Percentiles rank a stretch among this genome's conserved stretches.
Evolutionary conservation across 805 yeast species (phyloP).

Genomic region (Saturnispora diversa): DNA sequence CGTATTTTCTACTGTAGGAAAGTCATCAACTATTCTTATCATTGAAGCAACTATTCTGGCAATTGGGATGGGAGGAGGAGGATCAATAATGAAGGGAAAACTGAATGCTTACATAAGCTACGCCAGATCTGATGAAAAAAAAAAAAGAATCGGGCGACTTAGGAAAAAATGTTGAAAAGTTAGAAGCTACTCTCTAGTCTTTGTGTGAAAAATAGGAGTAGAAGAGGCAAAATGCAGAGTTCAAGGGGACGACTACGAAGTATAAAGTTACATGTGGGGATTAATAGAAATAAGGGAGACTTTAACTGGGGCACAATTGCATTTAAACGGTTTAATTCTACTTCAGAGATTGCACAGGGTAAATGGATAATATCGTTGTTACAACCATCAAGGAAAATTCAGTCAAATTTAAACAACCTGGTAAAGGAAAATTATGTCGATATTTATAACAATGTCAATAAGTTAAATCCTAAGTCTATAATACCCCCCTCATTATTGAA

Average conservation of each 20-base stretch:
- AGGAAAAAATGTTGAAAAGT: neutral
- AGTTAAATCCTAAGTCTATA: neutral
- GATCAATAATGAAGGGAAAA: neutral
- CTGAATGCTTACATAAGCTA: neutral
- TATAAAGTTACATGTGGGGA: neutral
- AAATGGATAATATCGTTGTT: conserved; percentile 7
- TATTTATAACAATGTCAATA: conserved; percentile 5
- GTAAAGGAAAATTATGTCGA: conserved; percentile 5
- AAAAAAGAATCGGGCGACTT: neutral
- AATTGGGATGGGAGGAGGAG: no score
- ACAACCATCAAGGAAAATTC: conserved; percentile 4
- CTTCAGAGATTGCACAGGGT: neutral
- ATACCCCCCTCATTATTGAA: conserved; percentile 7
- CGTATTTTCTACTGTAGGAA: conserved; percentile 28
- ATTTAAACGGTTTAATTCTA: neutral
- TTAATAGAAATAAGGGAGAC: no score
- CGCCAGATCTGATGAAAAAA: neutral
- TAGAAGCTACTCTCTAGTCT: neutral
- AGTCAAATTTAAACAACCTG: conserved; percentile 4
- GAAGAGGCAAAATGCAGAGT: neutral
- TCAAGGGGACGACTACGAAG: conserved; percentile 3
- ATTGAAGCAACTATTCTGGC: neutral
- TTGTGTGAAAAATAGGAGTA: neutral
- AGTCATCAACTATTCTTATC: conserved; percentile 16
- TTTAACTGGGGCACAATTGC: no score